These are phyloP conservation scores for Pichia sp. DNA, from an alignment of 1,139 yeast genomes.

Conservation along the genomic window DNA sequence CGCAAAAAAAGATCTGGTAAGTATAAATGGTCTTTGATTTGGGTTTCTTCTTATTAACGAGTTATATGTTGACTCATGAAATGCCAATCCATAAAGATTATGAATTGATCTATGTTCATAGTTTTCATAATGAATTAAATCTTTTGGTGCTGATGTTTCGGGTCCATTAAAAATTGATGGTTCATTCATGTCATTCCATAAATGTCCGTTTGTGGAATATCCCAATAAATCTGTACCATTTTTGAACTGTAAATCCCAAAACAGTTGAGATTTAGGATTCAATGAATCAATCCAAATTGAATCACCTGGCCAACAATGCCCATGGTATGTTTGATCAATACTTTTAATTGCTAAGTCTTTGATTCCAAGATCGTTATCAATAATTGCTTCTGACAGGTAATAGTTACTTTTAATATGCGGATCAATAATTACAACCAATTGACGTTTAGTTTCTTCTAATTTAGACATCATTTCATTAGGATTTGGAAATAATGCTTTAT, in stretches of 20 bases:
- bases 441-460: constrained; percentile 68
- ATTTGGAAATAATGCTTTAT: constrained; percentile 62
- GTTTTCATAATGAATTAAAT: constrained; percentile 66
- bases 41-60: constrained; percentile 51
- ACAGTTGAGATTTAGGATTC: constrained; percentile 51
- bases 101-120: constrained; percentile 92
- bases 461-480: constrained; percentile 60
- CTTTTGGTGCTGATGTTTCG: constrained; percentile 84
- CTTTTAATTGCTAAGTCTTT: constrained; percentile 40
- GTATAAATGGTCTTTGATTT: constrained; percentile 72
- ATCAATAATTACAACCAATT: constrained; percentile 79
- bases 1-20: constrained; percentile 79
- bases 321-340: constrained; percentile 42
- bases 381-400: constrained; percentile 48
- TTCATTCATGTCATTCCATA: constrained; percentile 99
- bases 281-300: constrained; percentile 89
- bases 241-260: constrained; percentile 51
- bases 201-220: constrained; percentile 54
- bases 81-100: constrained; percentile 73
- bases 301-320: constrained; percentile 99
- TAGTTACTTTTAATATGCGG: constrained; percentile 82
- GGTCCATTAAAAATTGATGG: constrained; percentile 95
- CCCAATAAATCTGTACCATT: constrained; percentile 45
- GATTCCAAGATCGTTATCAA: constrained; percentile 35
- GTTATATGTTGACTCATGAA: constrained; percentile 71